Conservation (phyloP, 148 eudicot species). For the Amaranthus hypochondriacus region DNA sequence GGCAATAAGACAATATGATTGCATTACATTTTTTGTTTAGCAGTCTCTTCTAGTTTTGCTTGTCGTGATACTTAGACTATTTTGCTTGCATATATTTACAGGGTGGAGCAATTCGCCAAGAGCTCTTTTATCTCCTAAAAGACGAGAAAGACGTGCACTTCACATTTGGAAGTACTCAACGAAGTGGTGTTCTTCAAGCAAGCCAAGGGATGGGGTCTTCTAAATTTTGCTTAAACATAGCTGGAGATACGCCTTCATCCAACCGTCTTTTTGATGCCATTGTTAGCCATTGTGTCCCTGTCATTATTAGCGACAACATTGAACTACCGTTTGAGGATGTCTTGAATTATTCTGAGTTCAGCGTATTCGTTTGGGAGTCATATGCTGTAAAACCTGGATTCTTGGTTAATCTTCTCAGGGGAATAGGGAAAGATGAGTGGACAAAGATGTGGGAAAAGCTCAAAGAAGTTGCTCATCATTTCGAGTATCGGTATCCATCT, state of each 20-base stretch:
- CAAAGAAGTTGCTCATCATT: slow-evolving; percentile 57
- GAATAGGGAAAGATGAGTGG: slow-evolving; percentile 64
- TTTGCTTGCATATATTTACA: slow-evolving; percentile 22
- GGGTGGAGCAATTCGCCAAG: slow-evolving; percentile 92
- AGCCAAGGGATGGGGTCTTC: slow-evolving; percentile 78
- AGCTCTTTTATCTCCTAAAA: slow-evolving; percentile 77
- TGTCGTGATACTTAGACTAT: slow-evolving; percentile 4
- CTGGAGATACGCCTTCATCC: slow-evolving; percentile 97
- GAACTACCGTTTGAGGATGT: slow-evolving; percentile 89
- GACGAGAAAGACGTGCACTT: slow-evolving; percentile 86
- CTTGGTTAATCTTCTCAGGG: slow-evolving; percentile 61
- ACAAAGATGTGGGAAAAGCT: slow-evolving; percentile 77
- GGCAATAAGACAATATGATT: too few relatives aligned
- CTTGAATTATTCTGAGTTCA: slow-evolving; percentile 70
- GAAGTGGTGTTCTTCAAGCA: slow-evolving; percentile 63
- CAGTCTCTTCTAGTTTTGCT: not conserved
- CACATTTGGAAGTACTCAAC: slow-evolving; percentile 65
- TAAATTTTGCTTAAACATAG: slow-evolving; percentile 86
- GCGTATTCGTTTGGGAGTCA: slow-evolving; percentile 59
- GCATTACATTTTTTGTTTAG: not conserved
- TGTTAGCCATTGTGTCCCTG: slow-evolving; percentile 90
- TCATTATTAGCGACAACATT: slow-evolving; percentile 80
- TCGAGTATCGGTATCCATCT: slow-evolving; percentile 82
- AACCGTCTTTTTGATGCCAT: slow-evolving; percentile 92
- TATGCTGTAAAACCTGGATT: slow-evolving; percentile 69